phyloP scores from a whole-genome alignment of 2,329 filamentous ascomycete species.

The Mollisiaceae sp. region DNA sequence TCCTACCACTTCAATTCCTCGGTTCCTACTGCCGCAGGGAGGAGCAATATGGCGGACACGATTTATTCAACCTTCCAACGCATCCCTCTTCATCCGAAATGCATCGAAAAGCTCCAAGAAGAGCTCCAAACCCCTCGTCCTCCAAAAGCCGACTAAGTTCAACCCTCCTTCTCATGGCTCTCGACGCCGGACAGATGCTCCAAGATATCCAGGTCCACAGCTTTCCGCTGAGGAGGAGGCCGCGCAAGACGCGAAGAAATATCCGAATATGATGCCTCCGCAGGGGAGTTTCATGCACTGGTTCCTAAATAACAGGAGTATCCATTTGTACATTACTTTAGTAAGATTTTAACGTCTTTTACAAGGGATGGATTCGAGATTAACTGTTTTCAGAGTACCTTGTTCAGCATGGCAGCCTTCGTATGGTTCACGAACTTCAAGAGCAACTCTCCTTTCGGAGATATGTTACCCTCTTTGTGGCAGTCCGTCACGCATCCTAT shows the following conservation, averaged over 20 bases:
- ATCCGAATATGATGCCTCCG: constrained; percentile 89
- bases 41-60: constrained; percentile 57
- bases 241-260: constrained; percentile 71
- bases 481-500: constrained; percentile 74
- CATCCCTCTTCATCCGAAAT: constrained; percentile 36
- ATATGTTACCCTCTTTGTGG: constrained; percentile 75
- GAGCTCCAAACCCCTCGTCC: constrained; percentile 58
- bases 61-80: constrained; percentile 35
- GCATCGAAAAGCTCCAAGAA: constrained; percentile 43
- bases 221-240: constrained; percentile 68
- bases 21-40: constrained; percentile 70
- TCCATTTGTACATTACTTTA: constrained; percentile 85
- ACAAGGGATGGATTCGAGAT: not conserved
- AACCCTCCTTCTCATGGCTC: constrained; percentile 89
- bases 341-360: constrained; percentile 54
- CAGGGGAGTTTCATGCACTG: constrained; percentile 81
- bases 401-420: constrained; percentile 64
- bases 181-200: constrained; percentile 62
- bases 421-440: constrained; percentile 83
- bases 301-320: constrained; percentile 76
- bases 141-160: constrained; percentile 89
- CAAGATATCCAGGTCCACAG: constrained; percentile 73
- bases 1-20: constrained; percentile 60
- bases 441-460: constrained; percentile 76
- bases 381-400: constrained; percentile 33